phyloP scores from a whole-genome alignment of 129 eudicot genomes.

The Chrysanthemum seticuspe region DNA sequence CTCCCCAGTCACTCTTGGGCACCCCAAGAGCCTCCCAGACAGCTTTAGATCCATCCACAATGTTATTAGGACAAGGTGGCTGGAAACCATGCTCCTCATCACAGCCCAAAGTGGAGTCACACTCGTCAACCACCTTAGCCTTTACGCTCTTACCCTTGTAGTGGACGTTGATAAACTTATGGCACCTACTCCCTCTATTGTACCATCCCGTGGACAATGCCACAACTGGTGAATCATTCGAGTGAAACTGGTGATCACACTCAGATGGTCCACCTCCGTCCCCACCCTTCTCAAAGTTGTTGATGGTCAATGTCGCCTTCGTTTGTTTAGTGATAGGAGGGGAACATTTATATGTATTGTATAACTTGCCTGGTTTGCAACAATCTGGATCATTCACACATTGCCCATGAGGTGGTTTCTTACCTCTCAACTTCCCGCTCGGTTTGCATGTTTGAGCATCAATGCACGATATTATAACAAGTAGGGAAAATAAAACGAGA shows the following conservation, averaged over 20 bases:
- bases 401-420: constrained; percentile 21
- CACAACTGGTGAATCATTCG: no score
- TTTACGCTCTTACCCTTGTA: constrained; percentile 28
- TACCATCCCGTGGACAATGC: constrained; percentile 17
- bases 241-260: no score
- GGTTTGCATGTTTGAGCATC: constrained; percentile 23
- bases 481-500: neutral
- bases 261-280: no score
- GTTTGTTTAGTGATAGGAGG: constrained; percentile 19
- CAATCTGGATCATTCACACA: constrained; percentile 21
- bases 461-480: neutral
- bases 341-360: constrained; percentile 35
- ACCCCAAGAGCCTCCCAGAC: constrained; percentile 27
- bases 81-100: constrained; percentile 32
- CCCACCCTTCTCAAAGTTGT: no score
- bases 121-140: constrained; percentile 48
- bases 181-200: constrained; percentile 18
- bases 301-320: constrained; percentile 23
- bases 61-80: constrained; percentile 41
- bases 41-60: constrained; percentile 41
- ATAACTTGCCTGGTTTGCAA: constrained; percentile 23
- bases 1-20: constrained; percentile 26
- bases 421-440: constrained; percentile 22
- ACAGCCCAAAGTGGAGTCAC: constrained; percentile 43
- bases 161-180: constrained; percentile 14